Evolutionary conservation across 2,329 filamentous ascomycete genomes (phyloP), one percentile per base, ranked within the genome.

Genomic region (Talaromyces sp.): DNA sequence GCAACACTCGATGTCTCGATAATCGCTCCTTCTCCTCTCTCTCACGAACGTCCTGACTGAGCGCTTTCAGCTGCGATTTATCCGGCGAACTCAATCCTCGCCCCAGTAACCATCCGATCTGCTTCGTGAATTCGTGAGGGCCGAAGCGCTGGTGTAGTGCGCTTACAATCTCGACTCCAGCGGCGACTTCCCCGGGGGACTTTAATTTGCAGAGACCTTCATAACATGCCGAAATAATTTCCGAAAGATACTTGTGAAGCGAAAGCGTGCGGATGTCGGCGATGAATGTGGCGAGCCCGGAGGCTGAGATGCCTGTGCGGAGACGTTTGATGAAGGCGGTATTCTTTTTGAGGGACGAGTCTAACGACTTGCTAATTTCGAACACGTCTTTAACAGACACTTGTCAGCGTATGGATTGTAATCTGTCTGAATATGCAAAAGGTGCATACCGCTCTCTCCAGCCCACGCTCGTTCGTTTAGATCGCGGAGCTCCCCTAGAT

Each of bases 241-340:
- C 93, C 69, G 93, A 97, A 16, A 98, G 86, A 77, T 98, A 98
- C 75, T 96, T 97, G 83, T 93, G 91, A 58, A 98, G 84, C 69
- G 93, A 97, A 31, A 98, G 83, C 28, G 91, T 90, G 70, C 90
- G 88, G 70, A 96, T 93, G 74, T 98, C 93, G 74, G 93, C 87
- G 55, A 96, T 80, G 77, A 98, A 96, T 64, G 92, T 95, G 68
- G 85, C 82, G 61, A 93, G 86, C 61, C 90, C 91, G 62, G 92
- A 83, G 56, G 91, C 80, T 66, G 90, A 93, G 66, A 98, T 88
- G 64, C 92, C 91, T 63, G 93, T 97, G 69, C 93, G 91, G 62
- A 98, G 83, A 72, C 93, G 91, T 79, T 96, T 97, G 74, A 98
- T 98, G 76, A 98, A 97, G 68, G 93, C 92, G 3, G 93, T 98